Conservation (phyloP, 805 yeast species). For the Metschnikowia shivogae region DNA sequence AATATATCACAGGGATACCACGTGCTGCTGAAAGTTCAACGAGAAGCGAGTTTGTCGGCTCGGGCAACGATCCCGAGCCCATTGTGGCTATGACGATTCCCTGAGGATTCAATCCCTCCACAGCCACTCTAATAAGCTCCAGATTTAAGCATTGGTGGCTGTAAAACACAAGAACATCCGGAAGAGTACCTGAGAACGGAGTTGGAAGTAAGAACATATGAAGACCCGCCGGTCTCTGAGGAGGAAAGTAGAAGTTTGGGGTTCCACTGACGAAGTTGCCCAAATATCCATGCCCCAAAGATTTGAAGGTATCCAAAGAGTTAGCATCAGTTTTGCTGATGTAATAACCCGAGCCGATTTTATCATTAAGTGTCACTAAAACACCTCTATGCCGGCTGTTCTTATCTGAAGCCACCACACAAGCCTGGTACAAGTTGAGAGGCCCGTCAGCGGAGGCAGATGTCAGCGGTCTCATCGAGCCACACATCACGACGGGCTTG, state of each 20-base stretch:
- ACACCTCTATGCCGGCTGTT: conserved; percentile 56
- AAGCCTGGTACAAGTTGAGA: conserved; percentile 68
- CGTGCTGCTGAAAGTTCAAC: conserved; percentile 34
- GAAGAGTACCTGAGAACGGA: conserved; percentile 20
- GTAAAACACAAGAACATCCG: conserved; percentile 53
- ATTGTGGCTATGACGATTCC: conserved; percentile 66
- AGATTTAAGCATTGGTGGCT: conserved; percentile 60
- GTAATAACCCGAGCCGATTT: conserved; percentile 66
- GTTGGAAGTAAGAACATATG: conserved; percentile 20
- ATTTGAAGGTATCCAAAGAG: conserved; percentile 64
- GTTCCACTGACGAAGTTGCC: conserved; percentile 67
- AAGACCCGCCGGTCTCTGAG: conserved; percentile 53
- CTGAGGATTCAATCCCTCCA: conserved; percentile 40
- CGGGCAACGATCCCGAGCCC: conserved; percentile 67
- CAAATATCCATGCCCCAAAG: conserved; percentile 63
- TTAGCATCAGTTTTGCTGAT: conserved; percentile 70
- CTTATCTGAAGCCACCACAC: conserved; percentile 53
- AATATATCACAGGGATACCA: conserved; percentile 54
- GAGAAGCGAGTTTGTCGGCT: conserved; percentile 43
- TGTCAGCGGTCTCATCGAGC: conserved; percentile 72
- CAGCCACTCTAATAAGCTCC: conserved; percentile 43
- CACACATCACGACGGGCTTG: conserved; percentile 64
- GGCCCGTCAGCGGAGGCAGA: conserved; percentile 71
- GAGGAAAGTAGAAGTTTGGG: conserved; percentile 61
- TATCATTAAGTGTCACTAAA: conserved; percentile 61